Percentiles rank a stretch among this genome's conserved stretches.
Conservation (phyloP, 192 early-diverging fungal species). For the Coemansia sp. region DNA sequence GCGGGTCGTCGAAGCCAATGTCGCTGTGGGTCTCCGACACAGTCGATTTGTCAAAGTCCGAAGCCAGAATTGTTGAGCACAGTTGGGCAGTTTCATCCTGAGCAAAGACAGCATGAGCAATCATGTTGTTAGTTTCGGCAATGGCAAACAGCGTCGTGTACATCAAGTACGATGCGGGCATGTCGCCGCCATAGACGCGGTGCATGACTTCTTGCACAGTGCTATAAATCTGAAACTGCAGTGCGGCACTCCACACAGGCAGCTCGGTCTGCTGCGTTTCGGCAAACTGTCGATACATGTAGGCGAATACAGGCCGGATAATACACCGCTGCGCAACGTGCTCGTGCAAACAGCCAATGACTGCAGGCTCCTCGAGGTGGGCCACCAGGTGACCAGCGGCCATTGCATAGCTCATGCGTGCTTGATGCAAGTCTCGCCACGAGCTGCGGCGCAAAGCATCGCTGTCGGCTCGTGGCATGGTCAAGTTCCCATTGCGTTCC, state of each 20-base stretch:
- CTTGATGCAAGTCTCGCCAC: constrained; percentile 11
- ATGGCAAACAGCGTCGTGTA: constrained; percentile 44
- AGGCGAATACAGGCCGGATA: constrained; percentile 39
- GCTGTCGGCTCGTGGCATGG: constrained; percentile 13
- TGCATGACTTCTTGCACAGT: constrained; percentile 25
- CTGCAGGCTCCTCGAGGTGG: constrained; percentile 15
- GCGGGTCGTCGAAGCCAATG: constrained; percentile 1
- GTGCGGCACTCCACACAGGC: constrained; percentile 12
- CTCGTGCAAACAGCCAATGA: constrained; percentile 7
- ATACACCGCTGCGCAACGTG: constrained; percentile 21
- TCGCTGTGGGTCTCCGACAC: constrained; percentile 1
- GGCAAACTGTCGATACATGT: constrained; percentile 26
- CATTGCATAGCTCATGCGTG: constrained; percentile 31
- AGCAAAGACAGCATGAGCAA: constrained; percentile 12
- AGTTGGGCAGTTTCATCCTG: constrained; percentile 10
- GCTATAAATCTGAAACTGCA: constrained; percentile 52
- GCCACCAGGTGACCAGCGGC: constrained; percentile 28
- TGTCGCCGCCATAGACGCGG: constrained; percentile 1
- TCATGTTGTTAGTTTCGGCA: constrained; percentile 36
- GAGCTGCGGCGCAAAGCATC: background rate
- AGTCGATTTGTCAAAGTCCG: constrained; percentile 4
- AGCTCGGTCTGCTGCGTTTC: constrained; percentile 5
- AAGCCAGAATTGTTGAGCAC: constrained; percentile 10
- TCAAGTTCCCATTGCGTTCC: constrained; percentile 2
- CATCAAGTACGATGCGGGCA: constrained; percentile 27